These are phyloP conservation scores for Cyberlindnera misumaiensis DNA, from an alignment of 805 yeast species.

Conservation along the genomic window DNA sequence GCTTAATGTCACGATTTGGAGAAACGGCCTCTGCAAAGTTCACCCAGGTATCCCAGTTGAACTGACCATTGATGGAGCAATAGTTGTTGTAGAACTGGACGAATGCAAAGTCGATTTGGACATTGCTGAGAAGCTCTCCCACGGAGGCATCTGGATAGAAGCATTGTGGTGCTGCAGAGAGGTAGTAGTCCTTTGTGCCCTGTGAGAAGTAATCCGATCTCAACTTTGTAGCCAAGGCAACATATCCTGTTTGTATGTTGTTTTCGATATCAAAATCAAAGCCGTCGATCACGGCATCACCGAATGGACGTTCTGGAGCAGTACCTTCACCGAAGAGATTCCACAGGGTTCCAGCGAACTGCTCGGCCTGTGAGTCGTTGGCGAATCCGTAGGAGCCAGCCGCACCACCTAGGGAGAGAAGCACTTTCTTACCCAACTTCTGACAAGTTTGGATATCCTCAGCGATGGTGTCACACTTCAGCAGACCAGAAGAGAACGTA, in stretches of 20 bases:
- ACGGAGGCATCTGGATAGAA: conserved; percentile 72
- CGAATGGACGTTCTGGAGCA: conserved; percentile 52
- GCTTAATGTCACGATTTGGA: conserved; percentile 61
- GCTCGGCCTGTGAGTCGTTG: conserved; percentile 67
- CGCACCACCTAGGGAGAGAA: conserved; percentile 75
- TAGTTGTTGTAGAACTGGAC: conserved; percentile 88
- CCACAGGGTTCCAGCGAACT: conserved; percentile 55
- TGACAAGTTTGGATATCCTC: conserved; percentile 76
- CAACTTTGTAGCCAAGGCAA: conserved; percentile 48
- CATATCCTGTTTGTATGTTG: conserved; percentile 54
- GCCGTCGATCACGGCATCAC: conserved; percentile 78
- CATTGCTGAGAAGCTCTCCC: conserved; percentile 50
- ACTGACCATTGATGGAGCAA: conserved; percentile 48
- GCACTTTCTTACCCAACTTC: conserved; percentile 65
- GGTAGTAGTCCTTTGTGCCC: conserved; percentile 55
- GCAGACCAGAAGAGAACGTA: conserved; percentile 31
- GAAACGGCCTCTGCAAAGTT: conserved; percentile 50
- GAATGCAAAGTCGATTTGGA: conserved; percentile 72
- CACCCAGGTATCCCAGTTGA: conserved; percentile 73
- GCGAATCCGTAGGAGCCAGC: conserved; percentile 80
- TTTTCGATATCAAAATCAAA: conserved; percentile 90
- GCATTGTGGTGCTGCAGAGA: conserved; percentile 93
- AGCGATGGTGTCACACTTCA: conserved; percentile 52
- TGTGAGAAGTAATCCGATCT: conserved; percentile 43
- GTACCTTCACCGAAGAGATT: conserved; percentile 58